Evolutionary conservation across 805 yeast genomes (phyloP), one percentile per base, ranked within the genome.

Genomic region (Nakazawaea anatomiae): DNA sequence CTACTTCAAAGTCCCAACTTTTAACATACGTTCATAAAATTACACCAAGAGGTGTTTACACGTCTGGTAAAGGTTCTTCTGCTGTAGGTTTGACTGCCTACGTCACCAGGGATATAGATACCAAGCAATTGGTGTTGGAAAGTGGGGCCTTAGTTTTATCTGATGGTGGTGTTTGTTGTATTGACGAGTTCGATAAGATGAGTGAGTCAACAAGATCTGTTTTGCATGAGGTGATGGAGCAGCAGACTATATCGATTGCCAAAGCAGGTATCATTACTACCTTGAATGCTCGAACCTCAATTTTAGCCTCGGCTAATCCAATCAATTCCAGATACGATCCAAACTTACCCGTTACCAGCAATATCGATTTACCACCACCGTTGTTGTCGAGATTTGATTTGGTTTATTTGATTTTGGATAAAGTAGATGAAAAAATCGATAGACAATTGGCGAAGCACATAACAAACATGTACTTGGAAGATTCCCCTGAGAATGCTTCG

Each of bases 31-130:
- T 94, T 42, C 99, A 94, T 70, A 89, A 91, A 62, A 94, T 94
- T 58, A 96, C 99, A 1, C 99, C 99, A 43, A 78, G 99, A 64
- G 99, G 99, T 58, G 89, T 94, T 39, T 94, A 91, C 68, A 94
- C 99, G 4, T 91, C 97, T 0, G 99, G 99, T 68, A 94, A 94
- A 62, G 99, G 99, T 47, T 90, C 97, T 1, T 94, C 99, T 34
- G 99, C 99, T 0, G 99, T 94, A 46, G 99, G 99, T 75, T 75
- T 94, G 62, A 94, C 99, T 0, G 99, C 99, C 0, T 94, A 94
- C 65, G 85, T 94, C 51, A 91, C 99, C 7, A 77, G 97, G 62
- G 99, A 94, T 65, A 77, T 87, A 30, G 98, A 94, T 61, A 89
- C 98, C 0, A 87, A 83, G 61, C 99, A 94, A 66, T 70, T 92